A percentile compares a stretch with the other conserved stretches of the same genome.
Conservation (phyloP, 2,329 filamentous ascomycete species). For the Xylaria digitata region DNA sequence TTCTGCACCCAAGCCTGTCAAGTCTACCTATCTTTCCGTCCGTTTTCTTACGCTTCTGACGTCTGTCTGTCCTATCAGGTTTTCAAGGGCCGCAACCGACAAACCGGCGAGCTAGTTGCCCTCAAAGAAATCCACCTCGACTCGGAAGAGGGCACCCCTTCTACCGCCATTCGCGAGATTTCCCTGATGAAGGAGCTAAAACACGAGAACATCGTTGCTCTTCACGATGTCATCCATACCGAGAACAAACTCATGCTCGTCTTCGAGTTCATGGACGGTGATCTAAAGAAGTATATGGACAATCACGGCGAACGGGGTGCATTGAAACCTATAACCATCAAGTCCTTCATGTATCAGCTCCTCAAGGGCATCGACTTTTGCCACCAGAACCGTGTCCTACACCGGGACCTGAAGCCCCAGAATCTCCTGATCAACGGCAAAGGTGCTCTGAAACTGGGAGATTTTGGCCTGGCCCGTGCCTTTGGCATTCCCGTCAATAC, state of each 20-base stretch:
- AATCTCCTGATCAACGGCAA: conserved; percentile 95
- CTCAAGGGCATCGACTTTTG: conserved; percentile 97
- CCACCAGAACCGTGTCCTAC: conserved; percentile 95
- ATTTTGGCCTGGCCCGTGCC: conserved; percentile 92
- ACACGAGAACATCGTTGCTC: conserved; percentile 96
- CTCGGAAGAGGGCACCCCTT: conserved; percentile 96
- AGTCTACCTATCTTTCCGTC: conserved; percentile 34
- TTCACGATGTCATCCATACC: conserved; percentile 99
- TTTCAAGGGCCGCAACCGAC: conserved; percentile 97
- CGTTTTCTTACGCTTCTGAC: conserved; percentile 34
- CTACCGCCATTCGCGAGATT: conserved; percentile 97
- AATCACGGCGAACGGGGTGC: conserved; percentile 88
- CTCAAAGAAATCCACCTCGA: conserved; percentile 99
- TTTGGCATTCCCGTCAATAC: conserved; percentile 98
- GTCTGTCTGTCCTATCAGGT: conserved; percentile 67
- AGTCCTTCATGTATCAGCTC: conserved; percentile 99
- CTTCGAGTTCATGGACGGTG: conserved; percentile 98
- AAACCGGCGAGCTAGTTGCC: conserved; percentile 95
- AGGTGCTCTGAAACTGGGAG: conserved; percentile 89
- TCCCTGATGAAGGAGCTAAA: conserved; percentile 99
- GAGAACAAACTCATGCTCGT: conserved; percentile 99
- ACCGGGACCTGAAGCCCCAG: conserved; percentile 95
- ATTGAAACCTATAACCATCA: conserved; percentile 89
- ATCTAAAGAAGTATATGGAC: conserved; percentile 99
- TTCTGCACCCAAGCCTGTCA: neutral